Evolutionary conservation across 1,284 basidiomycete genomes (phyloP).

Genomic region (Fomitopsis palustris): DNA sequence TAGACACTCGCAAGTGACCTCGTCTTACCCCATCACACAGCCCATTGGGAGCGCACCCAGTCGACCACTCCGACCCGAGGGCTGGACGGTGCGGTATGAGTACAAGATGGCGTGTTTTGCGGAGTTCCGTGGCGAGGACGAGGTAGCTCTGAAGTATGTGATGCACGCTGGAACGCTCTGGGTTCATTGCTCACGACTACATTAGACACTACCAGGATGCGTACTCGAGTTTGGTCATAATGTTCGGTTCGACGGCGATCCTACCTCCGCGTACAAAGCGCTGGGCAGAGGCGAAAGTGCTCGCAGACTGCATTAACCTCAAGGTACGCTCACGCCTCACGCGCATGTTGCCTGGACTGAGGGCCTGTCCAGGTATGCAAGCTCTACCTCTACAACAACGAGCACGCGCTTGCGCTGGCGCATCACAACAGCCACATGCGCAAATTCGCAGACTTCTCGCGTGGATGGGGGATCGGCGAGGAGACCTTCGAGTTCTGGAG

Average conservation of each 20-base stretch:
- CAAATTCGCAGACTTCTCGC: constrained; percentile 83
- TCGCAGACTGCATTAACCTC: constrained; percentile 88
- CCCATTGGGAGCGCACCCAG: constrained; percentile 39
- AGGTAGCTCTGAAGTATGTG: constrained; percentile 79
- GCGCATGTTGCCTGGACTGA: not conserved
- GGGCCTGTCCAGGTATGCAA: constrained; percentile 72
- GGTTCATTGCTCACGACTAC: constrained; percentile 2
- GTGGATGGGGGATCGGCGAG: constrained; percentile 96
- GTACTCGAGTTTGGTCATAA: constrained; percentile 75
- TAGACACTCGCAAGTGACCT: constrained; percentile 55
- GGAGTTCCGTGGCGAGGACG: constrained; percentile 88
- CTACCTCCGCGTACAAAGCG: constrained; percentile 91
- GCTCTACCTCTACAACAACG: constrained; percentile 85
- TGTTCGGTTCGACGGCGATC: constrained; percentile 85
- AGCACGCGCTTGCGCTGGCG: constrained; percentile 71
- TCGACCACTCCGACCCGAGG: constrained; percentile 74
- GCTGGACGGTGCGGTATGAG: constrained; percentile 95
- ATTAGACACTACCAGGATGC: constrained; percentile 88
- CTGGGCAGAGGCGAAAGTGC: constrained; percentile 97
- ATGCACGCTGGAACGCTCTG: constrained; percentile 10
- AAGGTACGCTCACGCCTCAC: constrained; percentile 47
- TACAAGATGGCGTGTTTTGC: constrained; percentile 97
- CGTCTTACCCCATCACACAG: constrained; percentile 37
- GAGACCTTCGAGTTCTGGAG: constrained; percentile 97
- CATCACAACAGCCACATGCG: constrained; percentile 84